These are phyloP conservation scores for Mycena crocata DNA, from an alignment of 768 basidiomycete genomes.

Conservation along the genomic window DNA sequence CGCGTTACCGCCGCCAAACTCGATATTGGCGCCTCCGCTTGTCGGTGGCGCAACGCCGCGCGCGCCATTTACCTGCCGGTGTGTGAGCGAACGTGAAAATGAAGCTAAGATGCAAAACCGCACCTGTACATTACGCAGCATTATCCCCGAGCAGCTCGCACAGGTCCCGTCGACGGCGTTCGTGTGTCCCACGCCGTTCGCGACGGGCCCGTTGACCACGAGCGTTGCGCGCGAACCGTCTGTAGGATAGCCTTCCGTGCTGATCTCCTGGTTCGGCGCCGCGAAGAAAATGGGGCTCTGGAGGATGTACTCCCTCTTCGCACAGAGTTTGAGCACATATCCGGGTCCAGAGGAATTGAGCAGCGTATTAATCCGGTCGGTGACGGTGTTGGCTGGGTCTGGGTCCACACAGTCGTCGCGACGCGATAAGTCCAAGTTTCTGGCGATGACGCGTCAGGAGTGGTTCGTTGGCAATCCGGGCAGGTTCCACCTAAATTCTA, in stretches of 20 bases:
- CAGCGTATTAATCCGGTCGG: slow-evolving; percentile 72
- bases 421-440: slow-evolving; percentile 1
- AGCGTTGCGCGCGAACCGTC: slow-evolving; percentile 76
- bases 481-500: background rate
- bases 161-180: slow-evolving; percentile 81
- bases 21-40: slow-evolving; percentile 80
- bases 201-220: slow-evolving; percentile 72
- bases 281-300: slow-evolving; percentile 75
- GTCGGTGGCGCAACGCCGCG: slow-evolving; percentile 65
- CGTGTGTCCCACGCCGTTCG: slow-evolving; percentile 74
- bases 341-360: slow-evolving; percentile 75
- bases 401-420: slow-evolving; percentile 49
- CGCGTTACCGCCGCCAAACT: slow-evolving; percentile 83
- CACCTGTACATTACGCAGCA: slow-evolving; percentile 78
- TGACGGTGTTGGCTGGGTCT: slow-evolving; percentile 69
- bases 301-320: slow-evolving; percentile 69
- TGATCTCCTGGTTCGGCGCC: slow-evolving; percentile 82
- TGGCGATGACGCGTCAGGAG: slow-evolving; percentile 1
- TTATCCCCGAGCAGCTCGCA: slow-evolving; percentile 65
- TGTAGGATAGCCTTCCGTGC: slow-evolving; percentile 80
- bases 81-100: background rate
- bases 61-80: slow-evolving; percentile 76
- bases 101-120: background rate
- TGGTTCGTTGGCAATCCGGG: no score
- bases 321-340: slow-evolving; percentile 77